Conservation (phyloP, 1,139 yeast genomes). For the Pichia sp. region DNA sequence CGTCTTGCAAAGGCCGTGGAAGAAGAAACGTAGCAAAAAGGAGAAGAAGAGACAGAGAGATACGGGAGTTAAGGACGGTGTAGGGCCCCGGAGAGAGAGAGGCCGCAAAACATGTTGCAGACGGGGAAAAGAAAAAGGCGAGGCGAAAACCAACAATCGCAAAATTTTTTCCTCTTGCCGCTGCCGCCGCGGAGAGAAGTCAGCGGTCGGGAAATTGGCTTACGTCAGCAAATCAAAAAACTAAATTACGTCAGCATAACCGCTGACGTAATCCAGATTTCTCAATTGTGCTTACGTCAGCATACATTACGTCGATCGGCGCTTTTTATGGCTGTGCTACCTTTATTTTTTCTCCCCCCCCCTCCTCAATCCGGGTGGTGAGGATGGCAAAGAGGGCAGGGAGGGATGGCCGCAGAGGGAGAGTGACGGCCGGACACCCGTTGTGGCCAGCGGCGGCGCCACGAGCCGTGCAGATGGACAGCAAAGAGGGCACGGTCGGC, state of each 20-base stretch:
- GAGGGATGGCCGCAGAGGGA: background rate
- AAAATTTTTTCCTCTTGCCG: background rate
- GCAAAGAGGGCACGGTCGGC: no score
- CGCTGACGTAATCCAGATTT: no score
- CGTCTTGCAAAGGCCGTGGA: background rate
- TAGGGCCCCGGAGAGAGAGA: background rate
- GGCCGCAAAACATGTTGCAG: background rate
- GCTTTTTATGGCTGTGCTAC: no score
- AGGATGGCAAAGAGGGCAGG: background rate
- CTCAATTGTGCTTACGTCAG: no score
- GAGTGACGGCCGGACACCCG: background rate
- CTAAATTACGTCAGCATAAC: no score
- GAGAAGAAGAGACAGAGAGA: background rate
- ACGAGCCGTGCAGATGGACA: background rate
- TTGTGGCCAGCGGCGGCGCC: background rate
- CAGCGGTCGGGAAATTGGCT: background rate
- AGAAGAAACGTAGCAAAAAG: background rate
- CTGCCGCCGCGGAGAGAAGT: background rate
- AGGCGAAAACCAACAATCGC: background rate
- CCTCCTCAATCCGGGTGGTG: no score
- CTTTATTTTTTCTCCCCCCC: no score
- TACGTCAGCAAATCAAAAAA: no score
- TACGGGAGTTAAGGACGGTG: background rate
- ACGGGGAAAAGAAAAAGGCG: background rate
- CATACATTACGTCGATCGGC: no score